Evolutionary conservation across 2,329 filamentous ascomycete genomes (phyloP).

Genomic region (Arthrinium puccinioides): DNA sequence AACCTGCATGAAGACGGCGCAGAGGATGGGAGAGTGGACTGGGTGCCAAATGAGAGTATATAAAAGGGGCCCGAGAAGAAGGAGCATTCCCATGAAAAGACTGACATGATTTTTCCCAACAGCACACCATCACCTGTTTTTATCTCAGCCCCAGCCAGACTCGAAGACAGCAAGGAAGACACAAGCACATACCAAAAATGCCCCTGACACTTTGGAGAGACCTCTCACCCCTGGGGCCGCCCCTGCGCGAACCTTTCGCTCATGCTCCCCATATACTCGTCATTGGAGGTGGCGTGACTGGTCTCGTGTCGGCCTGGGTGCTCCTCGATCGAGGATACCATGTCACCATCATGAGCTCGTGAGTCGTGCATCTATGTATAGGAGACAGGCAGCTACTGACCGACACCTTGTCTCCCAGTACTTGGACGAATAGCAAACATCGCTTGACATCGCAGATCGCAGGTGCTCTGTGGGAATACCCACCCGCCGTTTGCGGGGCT

Average conservation of each 20-base stretch:
- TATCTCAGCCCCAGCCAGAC: too few species aligned
- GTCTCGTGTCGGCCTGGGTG: conserved; percentile 29
- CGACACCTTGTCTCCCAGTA: conserved; percentile 12
- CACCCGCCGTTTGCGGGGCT: conserved; percentile 35
- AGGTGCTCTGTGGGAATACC: conserved; percentile 38
- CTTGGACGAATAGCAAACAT: conserved; percentile 29
- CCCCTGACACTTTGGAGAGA: conserved; percentile 23
- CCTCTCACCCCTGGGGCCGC: conserved; percentile 19
- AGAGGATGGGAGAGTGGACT: too few species aligned
- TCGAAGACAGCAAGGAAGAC: too few species aligned
- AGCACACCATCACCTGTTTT: too few species aligned
- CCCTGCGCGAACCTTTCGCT: conserved; percentile 16
- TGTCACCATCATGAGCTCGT: conserved; percentile 32
- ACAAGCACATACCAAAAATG: conserved; percentile 14
- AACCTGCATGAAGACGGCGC: too few species aligned
- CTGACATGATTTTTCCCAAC: too few species aligned
- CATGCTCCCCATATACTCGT: conserved; percentile 21
- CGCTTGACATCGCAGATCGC: conserved; percentile 39
- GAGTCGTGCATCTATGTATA: background rate
- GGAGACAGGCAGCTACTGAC: background rate
- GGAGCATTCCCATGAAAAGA: too few species aligned
- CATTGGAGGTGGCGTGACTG: conserved; percentile 23
- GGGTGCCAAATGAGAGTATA: too few species aligned
- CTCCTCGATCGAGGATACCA: conserved; percentile 35
- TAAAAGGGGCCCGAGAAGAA: too few species aligned